Base-by-base conservation (phyloP, 2,329 filamentous ascomycete species). In the Graphilbum ipis-grandicollis region DNA sequence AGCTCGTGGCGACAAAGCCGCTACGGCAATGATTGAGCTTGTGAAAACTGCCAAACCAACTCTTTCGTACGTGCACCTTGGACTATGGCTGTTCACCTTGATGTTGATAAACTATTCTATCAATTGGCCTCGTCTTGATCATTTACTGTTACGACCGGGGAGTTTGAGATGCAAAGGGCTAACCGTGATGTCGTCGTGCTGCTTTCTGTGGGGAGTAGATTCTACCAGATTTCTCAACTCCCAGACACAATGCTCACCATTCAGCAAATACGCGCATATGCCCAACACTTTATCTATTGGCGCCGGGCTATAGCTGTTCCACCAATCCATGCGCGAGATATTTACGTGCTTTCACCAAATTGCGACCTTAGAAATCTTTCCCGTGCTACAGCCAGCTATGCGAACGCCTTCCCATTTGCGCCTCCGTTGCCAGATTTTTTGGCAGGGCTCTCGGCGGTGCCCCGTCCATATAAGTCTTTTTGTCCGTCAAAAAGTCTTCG, bases 261-360 rank as follows among this genome's bases (percentile, higher is more conserved):
- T 2, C 67, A 73, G 23, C 82, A 93, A 46, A 79, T 96, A 43
- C 79, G 88, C 44, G 78, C 83, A 47, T 81, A 93, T 43, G 85
- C 86, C 9, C 80, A 83, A 40, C 90, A 96, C 58, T 78, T 98
- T 43, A 85, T 96, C 42, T 93, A 92, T 58, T 96, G 88, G 86
- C 77, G 90, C 19, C 79, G 86, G 39, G 90, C 88, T 33, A 81
- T 92, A 41, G 79, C 88, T 14, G 88, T 96, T 30, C 81, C 84
- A 5, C 90, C 90, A 0, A 69, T 98, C 6, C 85, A 94, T 50
- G 79, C 81, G 31, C 71, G 86, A 34, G 86, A 96, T 52, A 79
- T 78, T 10, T 98, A 96, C 55, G 79, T 96, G 25, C 72, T 94
- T 21, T 92, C 83, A 2, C 86, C 88, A 0, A 92, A 93, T 52